Conservation (phyloP, 768 basidiomycete genomes). For the Calocera cornea region DNA sequence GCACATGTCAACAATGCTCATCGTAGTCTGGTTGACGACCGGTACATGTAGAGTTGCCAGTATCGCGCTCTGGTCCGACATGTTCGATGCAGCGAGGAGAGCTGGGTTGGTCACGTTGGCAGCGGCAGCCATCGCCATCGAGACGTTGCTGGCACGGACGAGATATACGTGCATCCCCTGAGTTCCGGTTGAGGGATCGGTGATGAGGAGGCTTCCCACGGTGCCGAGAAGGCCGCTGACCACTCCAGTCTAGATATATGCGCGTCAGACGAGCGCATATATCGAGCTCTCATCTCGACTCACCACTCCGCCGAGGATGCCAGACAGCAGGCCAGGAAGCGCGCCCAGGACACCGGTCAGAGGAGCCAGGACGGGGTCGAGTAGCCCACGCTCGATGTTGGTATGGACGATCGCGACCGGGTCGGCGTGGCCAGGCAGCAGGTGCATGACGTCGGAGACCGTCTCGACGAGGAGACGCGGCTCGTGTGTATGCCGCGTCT, state of each 20-base stretch:
- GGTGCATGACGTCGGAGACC: neutral
- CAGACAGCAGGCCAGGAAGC: neutral
- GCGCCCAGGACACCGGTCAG: neutral
- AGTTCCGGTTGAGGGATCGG: neutral
- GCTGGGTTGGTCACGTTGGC: neutral
- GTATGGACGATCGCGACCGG: neutral
- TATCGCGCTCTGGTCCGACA: neutral
- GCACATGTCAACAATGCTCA: neutral
- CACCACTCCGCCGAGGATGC: neutral
- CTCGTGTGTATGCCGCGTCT: neutral
- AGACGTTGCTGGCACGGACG: neutral
- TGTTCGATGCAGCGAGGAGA: neutral
- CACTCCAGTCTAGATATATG: neutral
- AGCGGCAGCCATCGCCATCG: neutral
- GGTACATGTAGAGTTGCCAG: neutral
- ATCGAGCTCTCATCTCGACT: neutral
- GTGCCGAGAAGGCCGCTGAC: neutral
- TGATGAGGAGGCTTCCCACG: neutral
- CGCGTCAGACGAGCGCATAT: neutral
- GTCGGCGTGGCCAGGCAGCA: neutral
- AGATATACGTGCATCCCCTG: constrained; percentile 1
- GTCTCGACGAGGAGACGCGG: neutral
- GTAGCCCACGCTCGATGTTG: neutral
- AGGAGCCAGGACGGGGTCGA: neutral
- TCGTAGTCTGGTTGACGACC: neutral